Evolutionary conservation across 176 grass and related monocot genomes (phyloP).

Genomic region (Zoysia japonica): DNA sequence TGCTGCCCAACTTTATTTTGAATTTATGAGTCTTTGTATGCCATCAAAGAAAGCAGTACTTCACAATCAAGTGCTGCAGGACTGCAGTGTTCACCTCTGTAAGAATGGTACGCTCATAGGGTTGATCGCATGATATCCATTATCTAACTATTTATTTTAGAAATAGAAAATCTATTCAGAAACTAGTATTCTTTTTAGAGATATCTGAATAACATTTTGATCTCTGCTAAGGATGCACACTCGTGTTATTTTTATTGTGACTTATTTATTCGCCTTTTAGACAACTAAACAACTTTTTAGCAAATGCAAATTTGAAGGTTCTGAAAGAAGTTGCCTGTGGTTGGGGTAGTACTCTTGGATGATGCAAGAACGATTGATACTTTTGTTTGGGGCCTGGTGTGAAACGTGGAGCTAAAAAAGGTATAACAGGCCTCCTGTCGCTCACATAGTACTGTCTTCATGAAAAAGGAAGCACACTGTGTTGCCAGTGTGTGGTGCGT

Average conservation of each 20-base stretch:
- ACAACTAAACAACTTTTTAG: no score
- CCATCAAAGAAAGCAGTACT: constrained; percentile 49
- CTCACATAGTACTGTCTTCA: background rate
- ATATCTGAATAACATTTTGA: no score
- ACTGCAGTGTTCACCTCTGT: background rate
- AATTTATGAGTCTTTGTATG: constrained; percentile 38
- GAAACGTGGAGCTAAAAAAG: constrained; percentile 14
- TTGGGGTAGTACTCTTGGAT: background rate
- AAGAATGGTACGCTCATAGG: constrained; percentile 32
- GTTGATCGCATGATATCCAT: constrained; percentile 11
- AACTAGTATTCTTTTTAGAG: no score
- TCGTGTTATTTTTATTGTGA: no score
- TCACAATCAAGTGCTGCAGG: constrained; percentile 39
- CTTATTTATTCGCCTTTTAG: no score
- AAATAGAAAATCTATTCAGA: no score
- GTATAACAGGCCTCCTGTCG: background rate
- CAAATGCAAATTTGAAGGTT: no score
- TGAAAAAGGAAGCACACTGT: no score
- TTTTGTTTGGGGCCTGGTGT: constrained; percentile 8
- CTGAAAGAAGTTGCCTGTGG: background rate
- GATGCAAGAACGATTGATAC: background rate
- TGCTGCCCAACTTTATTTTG: constrained; percentile 52
- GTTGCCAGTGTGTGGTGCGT: background rate
- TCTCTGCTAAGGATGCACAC: no score
- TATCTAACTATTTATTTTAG: background rate